These are phyloP conservation scores for Gossypium trilobum DNA, from an alignment of 441 rosid species.

Conservation along the genomic window DNA sequence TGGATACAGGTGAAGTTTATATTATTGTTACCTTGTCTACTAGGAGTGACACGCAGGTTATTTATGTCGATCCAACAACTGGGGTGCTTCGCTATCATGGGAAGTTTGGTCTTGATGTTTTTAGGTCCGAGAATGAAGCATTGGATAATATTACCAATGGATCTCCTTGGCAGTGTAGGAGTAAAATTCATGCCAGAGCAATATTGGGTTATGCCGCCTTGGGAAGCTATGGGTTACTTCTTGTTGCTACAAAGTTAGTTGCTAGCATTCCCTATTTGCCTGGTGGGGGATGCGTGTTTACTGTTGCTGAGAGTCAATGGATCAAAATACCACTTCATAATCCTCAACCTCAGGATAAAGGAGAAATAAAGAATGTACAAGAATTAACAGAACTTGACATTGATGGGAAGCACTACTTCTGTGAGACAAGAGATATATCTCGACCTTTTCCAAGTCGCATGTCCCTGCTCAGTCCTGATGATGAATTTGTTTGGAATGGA, in stretches of 20 bases:
- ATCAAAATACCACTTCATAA: conserved; percentile 69
- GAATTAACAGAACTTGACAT: conserved; percentile 86
- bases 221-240: conserved; percentile 76
- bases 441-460: conserved; percentile 82
- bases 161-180: conserved; percentile 46
- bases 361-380: conserved; percentile 69
- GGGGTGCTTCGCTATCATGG: conserved; percentile 61
- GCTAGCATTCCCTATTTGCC: conserved; percentile 71
- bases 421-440: conserved; percentile 82
- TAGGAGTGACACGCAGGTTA: conserved; percentile 64
- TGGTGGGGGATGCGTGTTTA: conserved; percentile 85
- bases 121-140: conserved; percentile 79
- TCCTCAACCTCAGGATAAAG: conserved; percentile 82
- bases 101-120: conserved; percentile 57
- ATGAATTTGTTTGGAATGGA: conserved; percentile 91
- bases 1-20: conserved; percentile 68
- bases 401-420: conserved; percentile 89
- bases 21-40: conserved; percentile 55
- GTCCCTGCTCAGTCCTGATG: conserved; percentile 64
- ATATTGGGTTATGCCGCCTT: conserved; percentile 79
- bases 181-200: conserved; percentile 49
- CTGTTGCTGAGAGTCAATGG: conserved; percentile 84
- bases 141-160: conserved; percentile 58
- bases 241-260: conserved; percentile 72
- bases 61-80: conserved; percentile 87